Base-by-base conservation (phyloP, 192 early-diverging fungal genomes). In the Rhizoclosmatium globosum region DNA sequence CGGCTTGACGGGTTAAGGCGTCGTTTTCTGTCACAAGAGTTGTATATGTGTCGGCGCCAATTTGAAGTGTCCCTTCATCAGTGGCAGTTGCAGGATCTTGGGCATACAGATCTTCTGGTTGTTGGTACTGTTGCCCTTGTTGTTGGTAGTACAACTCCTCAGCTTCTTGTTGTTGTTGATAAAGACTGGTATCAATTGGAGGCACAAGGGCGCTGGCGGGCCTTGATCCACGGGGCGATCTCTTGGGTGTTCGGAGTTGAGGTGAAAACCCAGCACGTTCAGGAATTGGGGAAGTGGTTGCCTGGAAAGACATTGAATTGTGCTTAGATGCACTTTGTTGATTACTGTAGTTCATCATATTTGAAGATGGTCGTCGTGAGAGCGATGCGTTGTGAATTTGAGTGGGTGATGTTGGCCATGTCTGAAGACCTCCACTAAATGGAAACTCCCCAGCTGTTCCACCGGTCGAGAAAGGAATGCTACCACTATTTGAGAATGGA, bases 381-480 rank as follows among this genome's bases (percentile, higher is more conserved):
- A 56, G 15, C 2, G 69, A 62, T 42, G 47, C 46, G 6, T 44
- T 43, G 4, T 74, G 39, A 62, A 74, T 74, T n/a, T 43, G 17
- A n/a, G 56, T 64, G 6, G 72, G 59, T 6, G 58, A 62, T 4
- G 72, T 74, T 13, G 72, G 72, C 72, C 72, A 74, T 17, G 72
- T 74, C 46, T 74, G 72, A 7, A 74, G 72, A 23, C 72, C 72
- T 11, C 59, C 72, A 31, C 45, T 13, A n/a, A 71, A 48, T 56
- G 69, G 69, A 71, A 43, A 47, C 53, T 41, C 44, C 67, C 43
- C 42, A 13, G 53, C 53, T 15, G 53, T n/a, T 9, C 11, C 53
- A 56, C 53, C 31, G 31, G 31, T 31, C 31, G 31, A 31, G 31
- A 31, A 31, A 53, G 50, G 50, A 7, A 7, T 17, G 17, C 50